These are phyloP conservation scores for Carex myosuroides DNA, from an alignment of 176 grass and related monocot species.

Conservation along the genomic window DNA sequence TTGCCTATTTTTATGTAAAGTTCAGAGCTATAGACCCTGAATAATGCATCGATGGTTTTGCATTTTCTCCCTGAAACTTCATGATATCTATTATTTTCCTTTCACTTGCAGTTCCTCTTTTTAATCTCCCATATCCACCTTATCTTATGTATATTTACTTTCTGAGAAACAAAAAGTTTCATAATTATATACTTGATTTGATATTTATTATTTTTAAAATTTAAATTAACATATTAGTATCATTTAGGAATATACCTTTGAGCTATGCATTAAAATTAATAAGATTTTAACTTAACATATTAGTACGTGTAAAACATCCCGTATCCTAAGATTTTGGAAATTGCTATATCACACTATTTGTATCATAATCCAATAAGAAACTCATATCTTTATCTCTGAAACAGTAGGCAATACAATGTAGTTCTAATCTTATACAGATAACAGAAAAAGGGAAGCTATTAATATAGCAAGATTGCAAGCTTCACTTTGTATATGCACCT, in stretches of 20 bases:
- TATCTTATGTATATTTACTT: background rate
- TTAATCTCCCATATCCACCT: background rate
- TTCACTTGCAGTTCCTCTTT: background rate
- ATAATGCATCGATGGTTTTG: background rate
- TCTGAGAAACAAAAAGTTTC: background rate
- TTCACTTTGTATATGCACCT: background rate
- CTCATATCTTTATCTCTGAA: background rate
- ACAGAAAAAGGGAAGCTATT: background rate
- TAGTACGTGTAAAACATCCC: background rate
- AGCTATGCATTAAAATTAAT: background rate
- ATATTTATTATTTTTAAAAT: background rate
- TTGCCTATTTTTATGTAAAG: background rate
- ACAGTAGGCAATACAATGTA: background rate
- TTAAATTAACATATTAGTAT: background rate
- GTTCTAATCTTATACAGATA: background rate
- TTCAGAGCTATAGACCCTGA: background rate
- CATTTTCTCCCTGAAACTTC: background rate
- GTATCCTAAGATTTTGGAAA: background rate
- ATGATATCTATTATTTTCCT: background rate
- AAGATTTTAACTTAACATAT: background rate
- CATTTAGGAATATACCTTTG: background rate
- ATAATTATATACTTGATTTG: background rate
- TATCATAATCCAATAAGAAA: background rate
- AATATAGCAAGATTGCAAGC: background rate
- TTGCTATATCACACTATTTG: background rate